Percentiles rank a stretch among this genome's conserved stretches.
phyloP scores from a whole-genome alignment of 352 stramenopile species.

The Phytophthora europaea region DNA sequence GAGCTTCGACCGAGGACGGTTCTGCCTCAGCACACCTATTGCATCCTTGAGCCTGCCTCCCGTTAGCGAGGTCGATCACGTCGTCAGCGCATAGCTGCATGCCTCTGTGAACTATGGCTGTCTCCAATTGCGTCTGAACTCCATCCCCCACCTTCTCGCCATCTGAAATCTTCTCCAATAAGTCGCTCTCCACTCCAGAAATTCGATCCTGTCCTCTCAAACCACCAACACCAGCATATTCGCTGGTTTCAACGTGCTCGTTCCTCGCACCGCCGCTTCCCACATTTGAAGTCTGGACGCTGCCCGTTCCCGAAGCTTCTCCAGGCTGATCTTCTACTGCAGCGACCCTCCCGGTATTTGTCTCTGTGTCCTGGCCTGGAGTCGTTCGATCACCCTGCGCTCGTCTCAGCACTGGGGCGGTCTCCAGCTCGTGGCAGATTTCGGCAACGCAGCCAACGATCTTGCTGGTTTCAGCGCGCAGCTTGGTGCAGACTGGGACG shows the following conservation, averaged over 20 bases:
- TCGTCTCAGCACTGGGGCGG: neutral
- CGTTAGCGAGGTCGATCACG: neutral
- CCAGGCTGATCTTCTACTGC: neutral
- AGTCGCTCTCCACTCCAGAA: neutral
- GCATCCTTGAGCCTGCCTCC: neutral
- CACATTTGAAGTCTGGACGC: neutral
- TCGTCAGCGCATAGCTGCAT: neutral
- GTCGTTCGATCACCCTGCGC: neutral
- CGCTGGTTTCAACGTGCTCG: neutral
- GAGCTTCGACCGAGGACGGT: neutral
- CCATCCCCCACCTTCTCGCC: neutral
- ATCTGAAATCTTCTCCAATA: neutral
- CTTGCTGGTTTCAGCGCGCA: conserved; percentile 22
- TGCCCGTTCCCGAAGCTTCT: neutral
- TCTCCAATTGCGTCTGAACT: neutral
- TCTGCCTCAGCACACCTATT: neutral
- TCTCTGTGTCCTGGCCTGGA: neutral
- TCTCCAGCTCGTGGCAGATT: conserved; percentile 15
- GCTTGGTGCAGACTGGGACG: conserved; percentile 5
- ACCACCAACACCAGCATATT: neutral
- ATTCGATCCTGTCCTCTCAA: neutral
- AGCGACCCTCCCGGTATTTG: neutral
- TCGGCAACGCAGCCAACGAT: conserved; percentile 16
- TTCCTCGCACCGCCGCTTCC: neutral
- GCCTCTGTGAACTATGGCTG: too few relatives aligned